Evolutionary conservation across 345 rosid genomes (phyloP).

Genomic region (Camelina laxa): DNA sequence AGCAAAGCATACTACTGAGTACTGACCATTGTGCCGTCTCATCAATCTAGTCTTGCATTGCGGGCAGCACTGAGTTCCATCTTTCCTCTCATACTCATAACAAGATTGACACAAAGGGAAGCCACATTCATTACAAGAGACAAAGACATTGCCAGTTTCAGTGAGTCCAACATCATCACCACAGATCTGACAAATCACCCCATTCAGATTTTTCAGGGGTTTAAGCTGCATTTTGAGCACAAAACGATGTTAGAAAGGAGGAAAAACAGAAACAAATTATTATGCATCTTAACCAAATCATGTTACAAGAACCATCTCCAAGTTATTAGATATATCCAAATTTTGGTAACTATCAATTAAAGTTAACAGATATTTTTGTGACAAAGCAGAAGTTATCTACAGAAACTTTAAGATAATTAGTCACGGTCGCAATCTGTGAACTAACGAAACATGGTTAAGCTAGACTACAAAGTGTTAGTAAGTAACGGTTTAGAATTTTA

Average conservation of each 20-base stretch:
- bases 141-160: slow-evolving; percentile 70
- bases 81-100: slow-evolving; percentile 93
- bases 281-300: not conserved
- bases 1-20: not conserved
- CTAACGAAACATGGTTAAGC: not conserved
- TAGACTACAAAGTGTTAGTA: not conserved
- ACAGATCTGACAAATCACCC: slow-evolving; percentile 88
- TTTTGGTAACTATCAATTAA: not conserved
- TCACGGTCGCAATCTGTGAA: not conserved
- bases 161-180: slow-evolving; percentile 77
- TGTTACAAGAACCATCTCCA: slow-evolving; percentile 8
- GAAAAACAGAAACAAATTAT: not conserved
- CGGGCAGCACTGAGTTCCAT: slow-evolving; percentile 94
- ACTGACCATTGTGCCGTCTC: slow-evolving; percentile 76
- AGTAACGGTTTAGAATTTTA: slow-evolving; percentile 22
- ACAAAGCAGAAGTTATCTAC: not conserved
- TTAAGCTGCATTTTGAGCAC: slow-evolving; percentile 59
- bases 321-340: not conserved
- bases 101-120: slow-evolving; percentile 98
- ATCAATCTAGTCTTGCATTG: slow-evolving; percentile 97
- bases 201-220: slow-evolving; percentile 65
- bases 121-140: slow-evolving; percentile 94
- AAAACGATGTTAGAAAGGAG: not conserved
- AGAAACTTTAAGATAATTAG: not conserved
- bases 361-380: not conserved